A percentile compares a stretch with the other conserved stretches of the same genome.
phyloP scores from a whole-genome alignment of 352 stramenopile species.

The Globisporangium ultimum region DNA sequence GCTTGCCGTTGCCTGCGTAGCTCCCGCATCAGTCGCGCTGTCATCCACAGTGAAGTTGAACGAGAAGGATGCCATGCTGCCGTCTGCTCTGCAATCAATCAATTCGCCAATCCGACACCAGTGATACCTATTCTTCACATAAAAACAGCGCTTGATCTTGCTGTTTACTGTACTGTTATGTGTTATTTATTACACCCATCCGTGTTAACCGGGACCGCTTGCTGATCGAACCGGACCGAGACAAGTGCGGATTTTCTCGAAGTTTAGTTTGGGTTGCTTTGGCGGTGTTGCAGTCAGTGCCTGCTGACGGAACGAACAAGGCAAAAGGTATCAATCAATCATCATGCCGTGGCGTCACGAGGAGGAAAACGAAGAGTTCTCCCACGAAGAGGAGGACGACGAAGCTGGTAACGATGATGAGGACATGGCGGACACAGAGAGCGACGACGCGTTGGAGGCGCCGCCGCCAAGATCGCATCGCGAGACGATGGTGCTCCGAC shows the following conservation, averaged over 20 bases:
- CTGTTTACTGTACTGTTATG: background rate
- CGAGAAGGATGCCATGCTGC: slow-evolving; percentile 37
- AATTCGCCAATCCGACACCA: too few relatives aligned
- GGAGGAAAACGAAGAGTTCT: background rate
- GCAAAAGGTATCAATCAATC: background rate
- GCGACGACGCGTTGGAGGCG: background rate
- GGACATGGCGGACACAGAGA: slow-evolving; percentile 7
- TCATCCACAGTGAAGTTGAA: slow-evolving; percentile 66
- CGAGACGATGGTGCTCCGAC: slow-evolving; percentile 21
- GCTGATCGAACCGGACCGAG: background rate
- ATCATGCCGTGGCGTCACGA: slow-evolving; percentile 6
- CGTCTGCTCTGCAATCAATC: too few relatives aligned
- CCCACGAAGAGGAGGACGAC: background rate
- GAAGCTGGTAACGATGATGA: slow-evolving; percentile 10
- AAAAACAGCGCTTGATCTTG: background rate
- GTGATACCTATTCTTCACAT: background rate
- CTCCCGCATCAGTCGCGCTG: slow-evolving; percentile 3
- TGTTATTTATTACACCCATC: background rate
- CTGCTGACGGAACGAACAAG: background rate
- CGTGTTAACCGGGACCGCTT: background rate
- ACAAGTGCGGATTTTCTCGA: background rate
- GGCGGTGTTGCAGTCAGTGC: background rate
- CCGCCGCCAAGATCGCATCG: slow-evolving; percentile 19
- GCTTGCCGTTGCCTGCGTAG: background rate
- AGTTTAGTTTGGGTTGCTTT: slow-evolving; percentile 2